phyloP scores from a whole-genome alignment of 768 basidiomycete genomes.

The Tulasnella sp. region DNA sequence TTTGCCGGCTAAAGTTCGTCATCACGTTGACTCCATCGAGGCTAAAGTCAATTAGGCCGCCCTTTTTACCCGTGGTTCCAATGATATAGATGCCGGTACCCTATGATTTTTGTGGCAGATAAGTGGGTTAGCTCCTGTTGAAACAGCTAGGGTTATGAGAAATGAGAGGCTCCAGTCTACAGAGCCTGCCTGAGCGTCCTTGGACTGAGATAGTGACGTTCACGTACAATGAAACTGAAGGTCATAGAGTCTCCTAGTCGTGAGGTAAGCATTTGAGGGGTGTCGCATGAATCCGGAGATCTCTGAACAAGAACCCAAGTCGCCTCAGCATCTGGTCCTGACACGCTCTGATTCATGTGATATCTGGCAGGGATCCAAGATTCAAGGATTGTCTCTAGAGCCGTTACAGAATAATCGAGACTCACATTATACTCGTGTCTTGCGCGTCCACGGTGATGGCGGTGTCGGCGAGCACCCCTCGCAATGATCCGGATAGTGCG shows the following conservation, averaged over 20 bases:
- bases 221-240: not conserved
- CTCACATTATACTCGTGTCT: not conserved
- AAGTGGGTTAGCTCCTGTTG: no score
- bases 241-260: not conserved
- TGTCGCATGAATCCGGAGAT: slow-evolving; percentile 8
- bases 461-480: not conserved
- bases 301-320: slow-evolving; percentile 5
- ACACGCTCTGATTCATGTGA: no score
- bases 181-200: no score
- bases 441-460: not conserved
- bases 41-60: not conserved
- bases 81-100: not conserved
- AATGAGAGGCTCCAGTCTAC: no score
- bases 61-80: not conserved
- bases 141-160: no score
- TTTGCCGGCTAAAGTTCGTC: not conserved
- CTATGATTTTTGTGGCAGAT: not conserved
- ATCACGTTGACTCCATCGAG: not conserved
- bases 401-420: no score
- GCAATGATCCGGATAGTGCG: no score
- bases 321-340: not conserved
- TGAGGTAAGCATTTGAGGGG: not conserved
- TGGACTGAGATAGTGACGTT: not conserved
- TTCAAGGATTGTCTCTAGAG: no score
- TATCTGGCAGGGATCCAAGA: no score